Base-by-base conservation (phyloP, 169 alveolate species). In the Plasmodium cynomolgi region DNA sequence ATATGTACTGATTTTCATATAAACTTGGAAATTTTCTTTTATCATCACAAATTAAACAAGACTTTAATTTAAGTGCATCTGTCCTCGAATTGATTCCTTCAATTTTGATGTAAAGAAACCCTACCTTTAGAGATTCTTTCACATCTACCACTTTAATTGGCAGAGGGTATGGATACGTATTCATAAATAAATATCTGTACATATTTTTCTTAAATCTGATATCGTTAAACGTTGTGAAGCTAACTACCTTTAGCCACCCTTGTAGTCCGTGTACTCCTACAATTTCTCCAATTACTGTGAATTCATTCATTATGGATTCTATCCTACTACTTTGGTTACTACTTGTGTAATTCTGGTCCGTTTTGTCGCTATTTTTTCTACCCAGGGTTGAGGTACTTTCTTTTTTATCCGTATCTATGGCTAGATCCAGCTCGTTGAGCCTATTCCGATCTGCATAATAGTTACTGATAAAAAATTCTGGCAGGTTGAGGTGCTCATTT, bases 141-240 rank as follows among this genome's bases (percentile, higher is more conserved):
- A 91, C 85, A 31, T 91, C 81, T 37, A 56, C 13, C 8, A 91
- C 26, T 73, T 91, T 91, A 26, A 91, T 82, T 23, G 95, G 95
- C 74, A 91, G 23, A 41, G 95, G 95, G 56, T 71, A 82, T 6
- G 91, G 84, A 37, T 91, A 72, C 1, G 39, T 81, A 58, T 91
- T 91, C 92, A 91, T 91, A 91, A 91, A 82, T 68, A 91, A 29
- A 44, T 91, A 91, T 33, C 95, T 33, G 41, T 91, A 91, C n/a
- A 39, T 3, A 62, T 83, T 83, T 6, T 81, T 73, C 75, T 82
- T 50, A 73, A 91, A 91, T 23, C 95, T 20, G 1, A 91, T 91
- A 82, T 91, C 92, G 37, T 91, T 91, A 82, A 91, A 91, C 0
- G 95, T 91, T 1, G 95, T 91, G 31, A 72, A 91, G 44, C 95